A percentile compares a stretch with the other conserved stretches of the same genome.
Conservation (phyloP, 495 filamentous ascomycete species). For the Aspergillus indologenus region DNA sequence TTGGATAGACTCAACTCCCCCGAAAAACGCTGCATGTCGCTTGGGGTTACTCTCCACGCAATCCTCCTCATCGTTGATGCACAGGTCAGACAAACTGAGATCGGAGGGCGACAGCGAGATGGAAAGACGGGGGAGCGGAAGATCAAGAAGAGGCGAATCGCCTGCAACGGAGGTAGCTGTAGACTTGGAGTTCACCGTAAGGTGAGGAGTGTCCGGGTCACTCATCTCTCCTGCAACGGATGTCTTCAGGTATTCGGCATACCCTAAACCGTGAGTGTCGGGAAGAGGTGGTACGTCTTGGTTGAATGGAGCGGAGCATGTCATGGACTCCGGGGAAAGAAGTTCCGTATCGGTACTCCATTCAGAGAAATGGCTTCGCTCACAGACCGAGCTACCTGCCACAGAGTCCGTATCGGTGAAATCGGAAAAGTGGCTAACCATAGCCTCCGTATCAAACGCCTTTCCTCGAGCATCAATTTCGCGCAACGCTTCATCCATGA, state of each 20-base stretch:
- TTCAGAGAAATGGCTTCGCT: conserved; percentile 47
- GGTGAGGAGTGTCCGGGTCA: conserved; percentile 41
- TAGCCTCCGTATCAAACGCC: conserved; percentile 32
- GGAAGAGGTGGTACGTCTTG: conserved; percentile 20
- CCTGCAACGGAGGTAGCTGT: conserved; percentile 34
- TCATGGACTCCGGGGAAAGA: conserved; percentile 40
- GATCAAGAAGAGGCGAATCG: conserved; percentile 30
- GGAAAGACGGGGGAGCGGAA: conserved; percentile 31
- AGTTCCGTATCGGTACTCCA: conserved; percentile 45
- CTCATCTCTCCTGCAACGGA: conserved; percentile 25
- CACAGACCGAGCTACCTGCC: conserved; percentile 23
- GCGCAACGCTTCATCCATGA: conserved; percentile 47
- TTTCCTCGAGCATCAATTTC: conserved; percentile 39
- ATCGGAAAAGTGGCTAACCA: conserved; percentile 44
- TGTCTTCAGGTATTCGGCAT: conserved; percentile 25
- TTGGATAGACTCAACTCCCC: conserved; percentile 31
- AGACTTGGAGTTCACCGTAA: conserved; percentile 34
- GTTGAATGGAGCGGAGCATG: conserved; percentile 34
- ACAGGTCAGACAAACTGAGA: conserved; percentile 34
- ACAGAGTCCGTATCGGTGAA: conserved; percentile 38
- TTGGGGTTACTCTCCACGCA: conserved; percentile 45
- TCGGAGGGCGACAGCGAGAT: conserved; percentile 31
- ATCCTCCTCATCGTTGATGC: conserved; percentile 37
- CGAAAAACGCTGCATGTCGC: conserved; percentile 44
- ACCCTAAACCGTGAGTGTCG: conserved; percentile 14